phyloP scores from a whole-genome alignment of 73 alveolate genomes.

The Paramecium primaurelia region DNA sequence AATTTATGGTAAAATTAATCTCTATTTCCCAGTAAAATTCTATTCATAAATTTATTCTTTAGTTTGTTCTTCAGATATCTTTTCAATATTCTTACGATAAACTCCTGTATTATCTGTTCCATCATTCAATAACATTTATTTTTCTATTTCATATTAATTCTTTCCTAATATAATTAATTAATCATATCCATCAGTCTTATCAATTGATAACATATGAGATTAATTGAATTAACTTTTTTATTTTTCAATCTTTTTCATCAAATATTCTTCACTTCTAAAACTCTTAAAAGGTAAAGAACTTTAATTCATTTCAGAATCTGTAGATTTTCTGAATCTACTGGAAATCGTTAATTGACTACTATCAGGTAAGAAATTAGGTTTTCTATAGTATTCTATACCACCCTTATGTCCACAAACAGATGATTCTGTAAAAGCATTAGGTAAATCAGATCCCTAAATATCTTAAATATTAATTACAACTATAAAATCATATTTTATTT shows the following conservation, averaged over 20 bases:
- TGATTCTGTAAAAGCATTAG: constrained; percentile 38
- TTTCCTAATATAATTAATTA: constrained; percentile 6
- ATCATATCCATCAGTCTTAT: constrained; percentile 37
- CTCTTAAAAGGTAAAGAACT: constrained; percentile 4
- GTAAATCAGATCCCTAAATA: constrained; percentile 30
- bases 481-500: neutral
- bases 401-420: constrained; percentile 54
- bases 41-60: neutral
- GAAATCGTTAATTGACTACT: neutral
- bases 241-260: neutral
- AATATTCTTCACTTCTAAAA: constrained; percentile 44
- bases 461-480: neutral
- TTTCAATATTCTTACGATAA: neutral
- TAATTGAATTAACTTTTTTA: neutral
- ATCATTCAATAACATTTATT: constrained; percentile 6
- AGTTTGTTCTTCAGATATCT: neutral
- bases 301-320: neutral
- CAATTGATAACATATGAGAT: constrained; percentile 4
- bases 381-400: constrained; percentile 15
- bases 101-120: constrained; percentile 5
- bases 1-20: neutral
- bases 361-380: constrained; percentile 8
- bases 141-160: neutral
- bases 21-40: neutral
- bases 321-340: neutral